Evolutionary conservation across 352 stramenopile genomes (phyloP).

Genomic region (Saprolegnia parasitica): DNA sequence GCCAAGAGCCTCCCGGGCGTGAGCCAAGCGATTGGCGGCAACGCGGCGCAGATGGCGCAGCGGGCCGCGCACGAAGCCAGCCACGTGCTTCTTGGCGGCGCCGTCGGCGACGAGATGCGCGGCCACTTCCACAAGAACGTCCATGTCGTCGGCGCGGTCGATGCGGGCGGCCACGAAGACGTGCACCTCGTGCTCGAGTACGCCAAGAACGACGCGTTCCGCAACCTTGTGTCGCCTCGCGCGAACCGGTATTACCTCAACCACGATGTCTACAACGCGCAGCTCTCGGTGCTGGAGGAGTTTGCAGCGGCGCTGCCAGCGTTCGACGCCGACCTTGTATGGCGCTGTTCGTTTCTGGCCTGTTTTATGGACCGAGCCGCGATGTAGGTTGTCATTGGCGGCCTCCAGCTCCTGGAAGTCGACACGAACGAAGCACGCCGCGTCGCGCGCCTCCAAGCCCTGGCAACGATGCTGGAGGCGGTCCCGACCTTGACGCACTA

Average conservation of each 20-base stretch:
- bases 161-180: slow-evolving; percentile 59
- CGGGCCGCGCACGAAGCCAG: slow-evolving; percentile 62
- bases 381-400: slow-evolving; percentile 60
- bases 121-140: slow-evolving; percentile 58
- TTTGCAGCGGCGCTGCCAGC: slow-evolving; percentile 55
- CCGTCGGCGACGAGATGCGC: slow-evolving; percentile 73
- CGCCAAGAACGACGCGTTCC: slow-evolving; percentile 54
- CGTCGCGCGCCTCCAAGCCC: slow-evolving; percentile 48
- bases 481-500: slow-evolving; percentile 62
- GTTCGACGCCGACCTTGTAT: slow-evolving; percentile 57
- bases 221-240: slow-evolving; percentile 53
- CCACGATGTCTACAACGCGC: slow-evolving; percentile 81
- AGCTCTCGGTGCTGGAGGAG: slow-evolving; percentile 69
- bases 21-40: slow-evolving; percentile 63
- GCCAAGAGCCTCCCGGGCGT: slow-evolving; percentile 57
- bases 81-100: slow-evolving; percentile 62
- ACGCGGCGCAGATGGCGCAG: slow-evolving; percentile 76
- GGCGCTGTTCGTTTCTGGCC: not conserved
- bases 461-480: slow-evolving; percentile 69
- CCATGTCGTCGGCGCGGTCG: slow-evolving; percentile 59
- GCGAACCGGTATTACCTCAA: slow-evolving; percentile 84
- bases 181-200: slow-evolving; percentile 81
- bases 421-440: slow-evolving; percentile 56
- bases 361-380: not conserved
- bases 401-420: slow-evolving; percentile 81